phyloP scores from a whole-genome alignment of 148 eudicot species.

The Fagopyrum homotropicum region DNA sequence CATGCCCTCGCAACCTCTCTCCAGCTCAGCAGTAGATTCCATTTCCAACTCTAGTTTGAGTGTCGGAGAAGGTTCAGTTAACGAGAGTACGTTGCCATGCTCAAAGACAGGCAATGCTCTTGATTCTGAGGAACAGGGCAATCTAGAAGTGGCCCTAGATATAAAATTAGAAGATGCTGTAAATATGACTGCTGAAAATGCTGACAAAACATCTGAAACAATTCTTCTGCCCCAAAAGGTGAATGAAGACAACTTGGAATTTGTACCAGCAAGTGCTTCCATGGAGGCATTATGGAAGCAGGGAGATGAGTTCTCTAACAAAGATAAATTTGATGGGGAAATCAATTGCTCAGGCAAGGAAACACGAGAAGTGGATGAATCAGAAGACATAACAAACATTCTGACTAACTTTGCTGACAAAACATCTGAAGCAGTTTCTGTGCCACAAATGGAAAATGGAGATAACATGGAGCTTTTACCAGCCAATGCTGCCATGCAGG shows the following conservation, averaged over 20 bases:
- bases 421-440: slow-evolving; percentile 20
- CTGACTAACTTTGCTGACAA: slow-evolving; percentile 18
- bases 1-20: slow-evolving; percentile 11
- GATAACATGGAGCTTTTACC: slow-evolving; percentile 14
- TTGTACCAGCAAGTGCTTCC: slow-evolving; percentile 7
- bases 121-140: slow-evolving; percentile 17
- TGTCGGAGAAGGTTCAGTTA: slow-evolving; percentile 22
- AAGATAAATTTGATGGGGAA: slow-evolving; percentile 16
- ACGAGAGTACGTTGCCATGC: slow-evolving; percentile 10
- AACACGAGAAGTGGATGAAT: neutral
- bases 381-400: slow-evolving; percentile 16
- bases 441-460: slow-evolving; percentile 3
- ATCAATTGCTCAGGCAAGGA: slow-evolving; percentile 14
- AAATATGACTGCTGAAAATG: slow-evolving; percentile 12
- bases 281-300: slow-evolving; percentile 13
- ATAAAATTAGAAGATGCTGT: slow-evolving; percentile 11
- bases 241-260: slow-evolving; percentile 17
- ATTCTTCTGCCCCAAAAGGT: slow-evolving; percentile 11
- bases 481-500: slow-evolving; percentile 15
- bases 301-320: slow-evolving; percentile 17
- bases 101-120: slow-evolving; percentile 11
- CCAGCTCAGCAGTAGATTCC: slow-evolving; percentile 16
- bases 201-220: slow-evolving; percentile 18
- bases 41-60: slow-evolving; percentile 14
- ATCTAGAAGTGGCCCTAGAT: neutral